A percentile compares a stretch with the other conserved stretches of the same genome.
phyloP scores from a whole-genome alignment of 1,139 yeast genomes.

The Hyphopichia khmerensis region DNA sequence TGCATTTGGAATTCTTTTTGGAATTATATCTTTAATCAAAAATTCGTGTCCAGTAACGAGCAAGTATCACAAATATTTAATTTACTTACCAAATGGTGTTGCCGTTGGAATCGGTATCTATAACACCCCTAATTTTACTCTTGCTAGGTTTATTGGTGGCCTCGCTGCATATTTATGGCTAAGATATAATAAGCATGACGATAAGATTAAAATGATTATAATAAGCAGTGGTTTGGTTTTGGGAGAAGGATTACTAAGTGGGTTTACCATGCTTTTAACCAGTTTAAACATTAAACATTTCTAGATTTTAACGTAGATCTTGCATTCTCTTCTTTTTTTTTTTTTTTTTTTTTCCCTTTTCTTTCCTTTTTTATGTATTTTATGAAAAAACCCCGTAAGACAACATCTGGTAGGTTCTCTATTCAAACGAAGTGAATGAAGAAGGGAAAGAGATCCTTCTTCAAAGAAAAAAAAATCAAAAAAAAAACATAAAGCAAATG shows the following conservation, averaged over 20 bases:
- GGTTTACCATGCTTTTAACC: constrained; percentile 74
- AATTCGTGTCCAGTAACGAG: constrained; percentile 46
- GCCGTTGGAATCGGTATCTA: constrained; percentile 97
- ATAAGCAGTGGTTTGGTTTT: constrained; percentile 88
- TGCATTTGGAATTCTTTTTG: constrained; percentile 67
- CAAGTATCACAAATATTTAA: constrained; percentile 41
- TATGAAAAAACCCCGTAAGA: not conserved
- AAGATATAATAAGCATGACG: constrained; percentile 27
- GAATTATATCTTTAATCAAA: constrained; percentile 62
- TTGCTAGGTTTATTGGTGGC: constrained; percentile 92
- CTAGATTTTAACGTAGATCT: constrained; percentile 8
- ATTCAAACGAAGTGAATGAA: not conserved
- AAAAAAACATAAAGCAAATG: not conserved
- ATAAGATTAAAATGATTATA: constrained; percentile 70
- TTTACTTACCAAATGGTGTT: constrained; percentile 85
- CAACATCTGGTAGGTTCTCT: too few relatives aligned
- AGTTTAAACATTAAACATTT: constrained; percentile 54
- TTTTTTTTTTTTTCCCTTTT: too few relatives aligned
- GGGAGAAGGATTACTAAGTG: constrained; percentile 91
- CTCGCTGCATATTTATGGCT: constrained; percentile 65
- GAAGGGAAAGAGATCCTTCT: not conserved
- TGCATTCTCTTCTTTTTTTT: not conserved
- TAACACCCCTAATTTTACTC: constrained; percentile 88
- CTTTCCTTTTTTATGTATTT: not conserved
- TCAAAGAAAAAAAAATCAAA: not conserved